Evolutionary conservation across 2,329 filamentous ascomycete species (phyloP), one percentile per base, ranked within the genome.

Genomic region (Balansia obtecta): DNA sequence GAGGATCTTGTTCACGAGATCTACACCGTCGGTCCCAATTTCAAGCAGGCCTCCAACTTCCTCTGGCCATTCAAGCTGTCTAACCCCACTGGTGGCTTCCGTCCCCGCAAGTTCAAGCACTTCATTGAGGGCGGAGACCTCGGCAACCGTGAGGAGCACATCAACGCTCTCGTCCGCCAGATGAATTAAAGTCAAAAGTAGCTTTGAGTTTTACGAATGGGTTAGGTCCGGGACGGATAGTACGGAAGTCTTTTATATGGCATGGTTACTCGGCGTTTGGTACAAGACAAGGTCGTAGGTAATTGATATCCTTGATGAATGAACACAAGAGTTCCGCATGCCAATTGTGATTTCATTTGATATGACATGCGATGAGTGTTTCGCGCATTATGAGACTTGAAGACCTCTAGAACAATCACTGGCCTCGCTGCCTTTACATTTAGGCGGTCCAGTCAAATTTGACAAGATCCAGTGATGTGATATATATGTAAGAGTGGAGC

Each of bases 1-100:
- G 93, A 98, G 79, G 93, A 98, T 76, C 77, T 98, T 62, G 90
- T 98, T 74, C 93, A 98, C 81, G 93, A 98, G 82, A 95, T 95
- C 77, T 91, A 83, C 82, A 95, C 90, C 53, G 93, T 97, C 61
- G 91, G 93, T 70, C 91, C 91, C 79, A 97, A 97, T 85, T 94
- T 93, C 86, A 97, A 96, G 85, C 90, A 96, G 79, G 89, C 88
- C 66, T 82, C 85, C 78, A 98, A 97, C 86, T 97, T 97, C 84
- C 77, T 97, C 62, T 98, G 93, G 93, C 93, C 93, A 69, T 98
- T 98, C 85, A 97, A 98, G 86, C 86, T 98, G 62, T 89, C 83
- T 82, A 96, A 95, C 83, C 93, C 93, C 69, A 97, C 77, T 63
- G 93, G 93, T 71, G 91, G 93, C 60, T 98, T 97, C 88, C 85